phyloP scores from a whole-genome alignment of 176 grass and related monocot species.

The Musa itinerans region DNA sequence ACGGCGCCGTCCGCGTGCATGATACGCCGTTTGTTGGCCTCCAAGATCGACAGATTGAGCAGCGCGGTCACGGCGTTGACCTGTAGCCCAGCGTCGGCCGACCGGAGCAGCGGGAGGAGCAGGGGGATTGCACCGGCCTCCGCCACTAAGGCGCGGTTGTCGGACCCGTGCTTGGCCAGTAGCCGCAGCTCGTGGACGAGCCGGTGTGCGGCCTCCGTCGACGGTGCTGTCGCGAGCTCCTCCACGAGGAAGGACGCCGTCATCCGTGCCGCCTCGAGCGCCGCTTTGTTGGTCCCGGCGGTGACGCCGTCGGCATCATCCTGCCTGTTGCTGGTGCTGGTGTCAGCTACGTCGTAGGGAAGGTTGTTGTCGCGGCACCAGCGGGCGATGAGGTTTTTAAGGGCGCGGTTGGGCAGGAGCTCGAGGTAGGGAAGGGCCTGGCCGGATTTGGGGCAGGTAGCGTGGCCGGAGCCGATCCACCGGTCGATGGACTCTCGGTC shows the following conservation, averaged over 20 bases:
- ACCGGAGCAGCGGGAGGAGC: constrained; percentile 63
- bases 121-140: constrained; percentile 65
- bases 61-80: constrained; percentile 72
- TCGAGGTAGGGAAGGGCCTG: constrained; percentile 45
- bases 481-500: constrained; percentile 60
- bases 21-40: constrained; percentile 88
- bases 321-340: constrained; percentile 12
- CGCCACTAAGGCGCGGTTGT: constrained; percentile 60
- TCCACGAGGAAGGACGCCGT: constrained; percentile 70
- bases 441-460: constrained; percentile 81
- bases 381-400: constrained; percentile 70
- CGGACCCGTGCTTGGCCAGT: constrained; percentile 56
- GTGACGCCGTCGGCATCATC: constrained; percentile 27
- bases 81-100: constrained; percentile 49
- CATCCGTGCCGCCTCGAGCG: constrained; percentile 76
- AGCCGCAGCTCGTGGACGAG: constrained; percentile 78
- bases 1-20: constrained; percentile 71
- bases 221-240: constrained; percentile 38
- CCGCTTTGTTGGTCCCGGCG: constrained; percentile 47
- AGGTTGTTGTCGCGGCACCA: constrained; percentile 84
- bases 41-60: constrained; percentile 79
- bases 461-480: constrained; percentile 70
- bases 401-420: constrained; percentile 61
- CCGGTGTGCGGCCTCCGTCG: constrained; percentile 47
- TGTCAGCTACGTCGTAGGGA: constrained; percentile 33